Base-by-base conservation (phyloP, 495 filamentous ascomycete species). In the Letharia lupina region DNA sequence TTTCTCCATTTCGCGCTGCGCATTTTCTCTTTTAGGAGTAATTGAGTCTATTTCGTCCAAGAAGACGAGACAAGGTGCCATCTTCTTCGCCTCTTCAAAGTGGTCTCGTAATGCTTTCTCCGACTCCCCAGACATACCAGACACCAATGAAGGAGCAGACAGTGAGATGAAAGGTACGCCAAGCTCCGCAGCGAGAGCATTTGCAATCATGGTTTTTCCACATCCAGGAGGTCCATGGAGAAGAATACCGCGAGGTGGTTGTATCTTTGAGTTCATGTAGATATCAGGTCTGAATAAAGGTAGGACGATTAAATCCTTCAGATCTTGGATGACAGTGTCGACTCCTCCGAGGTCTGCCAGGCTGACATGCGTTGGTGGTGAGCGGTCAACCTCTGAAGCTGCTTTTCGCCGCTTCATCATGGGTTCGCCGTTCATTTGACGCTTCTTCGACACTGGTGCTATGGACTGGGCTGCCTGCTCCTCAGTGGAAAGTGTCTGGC, bases 11-110 rank as follows among this genome's bases (percentile, higher is more conserved):
- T 96, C 91, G 70, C 91, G 85, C 72, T 96, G 92, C n/a, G 93
- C 90, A 70, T 86, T 93, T 73, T 97, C 94, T 56, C 93, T 82
- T 76, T 96, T 97, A 7, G 91, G 91, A 48, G 94, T 94, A 67
- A 97, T 96, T 20, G 91, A 89, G 74, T 98, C 94, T 67, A 97
- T 96, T 74, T 98, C 94, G 70, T 97, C 94, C 65, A 98, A 89
- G 74, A 98, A 97, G 11, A 98, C 83, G 6, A 98, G 78, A 72
- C 93, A 96, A 3, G 94, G 94, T 4, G 94, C 94, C 63, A 93
- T 82, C 63, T 85, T 83, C 73, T 89, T 90, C 0, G 94, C 94
- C 72, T 96, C 90, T 31, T 96, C 79, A 69, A 97, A 97, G 64
- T 92, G 81, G 64, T 97, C 93, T 41, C 93, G 82, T 60, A 98